Evolutionary conservation across 169 alveolate species (phyloP).

Genomic region (Plasmodium vivax): DNA sequence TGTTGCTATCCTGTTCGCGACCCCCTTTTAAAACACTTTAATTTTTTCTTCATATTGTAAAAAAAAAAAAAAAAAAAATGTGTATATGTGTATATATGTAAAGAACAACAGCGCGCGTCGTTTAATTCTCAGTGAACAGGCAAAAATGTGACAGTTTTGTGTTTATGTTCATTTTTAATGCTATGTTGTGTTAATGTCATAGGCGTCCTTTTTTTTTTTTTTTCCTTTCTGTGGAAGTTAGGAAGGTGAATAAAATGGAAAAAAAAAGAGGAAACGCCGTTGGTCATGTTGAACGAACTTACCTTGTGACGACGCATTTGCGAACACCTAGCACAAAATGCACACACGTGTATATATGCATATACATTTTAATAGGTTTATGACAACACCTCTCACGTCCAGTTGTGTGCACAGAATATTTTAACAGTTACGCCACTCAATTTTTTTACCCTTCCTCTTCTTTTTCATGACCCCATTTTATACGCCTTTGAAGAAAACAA

Average conservation of each 20-base stretch:
- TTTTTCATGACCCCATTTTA: background rate
- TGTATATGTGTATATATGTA: background rate
- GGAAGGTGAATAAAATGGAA: background rate
- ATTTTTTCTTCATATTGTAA: background rate
- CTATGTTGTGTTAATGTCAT: background rate
- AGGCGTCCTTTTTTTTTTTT: background rate
- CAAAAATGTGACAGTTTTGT: background rate
- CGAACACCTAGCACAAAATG: background rate
- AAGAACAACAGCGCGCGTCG: background rate
- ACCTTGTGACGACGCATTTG: background rate
- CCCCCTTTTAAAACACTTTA: conserved; percentile 42
- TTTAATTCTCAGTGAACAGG: background rate
- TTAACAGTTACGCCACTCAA: no score
- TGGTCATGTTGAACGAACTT: background rate
- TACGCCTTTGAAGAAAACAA: background rate
- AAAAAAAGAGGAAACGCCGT: background rate
- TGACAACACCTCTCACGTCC: background rate
- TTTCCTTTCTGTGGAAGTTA: background rate
- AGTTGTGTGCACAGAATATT: background rate
- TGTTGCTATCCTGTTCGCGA: background rate
- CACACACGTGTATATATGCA: background rate
- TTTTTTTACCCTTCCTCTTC: background rate
- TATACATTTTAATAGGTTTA: background rate
- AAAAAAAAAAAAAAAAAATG: background rate
- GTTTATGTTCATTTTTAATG: background rate